These are phyloP conservation scores for Heterobasidion occidentale DNA, from an alignment of 1,284 basidiomycete species.

Conservation along the genomic window DNA sequence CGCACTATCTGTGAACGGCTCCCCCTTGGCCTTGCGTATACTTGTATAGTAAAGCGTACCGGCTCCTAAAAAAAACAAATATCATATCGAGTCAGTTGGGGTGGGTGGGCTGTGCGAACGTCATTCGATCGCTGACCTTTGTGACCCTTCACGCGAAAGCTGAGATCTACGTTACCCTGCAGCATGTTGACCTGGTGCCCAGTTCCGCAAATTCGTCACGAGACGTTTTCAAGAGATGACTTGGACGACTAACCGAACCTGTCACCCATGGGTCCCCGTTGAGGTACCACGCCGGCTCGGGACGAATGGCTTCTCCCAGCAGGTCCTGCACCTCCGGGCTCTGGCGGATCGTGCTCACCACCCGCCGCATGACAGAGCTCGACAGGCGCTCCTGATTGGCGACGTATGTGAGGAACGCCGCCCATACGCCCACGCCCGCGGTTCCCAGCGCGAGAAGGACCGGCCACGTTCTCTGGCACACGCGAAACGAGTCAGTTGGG, in stretches of 20 bases:
- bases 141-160: conserved; percentile 66
- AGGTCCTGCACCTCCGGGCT: conserved; percentile 39
- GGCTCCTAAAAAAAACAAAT: conserved; percentile 31
- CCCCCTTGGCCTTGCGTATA: conserved; percentile 68
- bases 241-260: conserved; percentile 44
- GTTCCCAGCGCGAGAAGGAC: conserved; percentile 39
- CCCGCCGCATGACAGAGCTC: conserved; percentile 64
- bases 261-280: conserved; percentile 69
- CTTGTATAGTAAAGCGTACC: conserved; percentile 78
- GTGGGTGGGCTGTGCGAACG: neutral
- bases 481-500: neutral
- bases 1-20: conserved; percentile 61
- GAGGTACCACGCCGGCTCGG: conserved; percentile 69
- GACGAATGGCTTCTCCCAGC: conserved; percentile 62
- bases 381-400: conserved; percentile 73
- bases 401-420: conserved; percentile 55
- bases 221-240: neutral
- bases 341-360: conserved; percentile 50
- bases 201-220: neutral
- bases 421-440: conserved; percentile 57
- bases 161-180: conserved; percentile 70
- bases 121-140: conserved; percentile 34
- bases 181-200: conserved; percentile 54
- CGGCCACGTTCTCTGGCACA: conserved; percentile 48
- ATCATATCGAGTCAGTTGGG: neutral